These are phyloP conservation scores for Centrapalus pauciflorus DNA, from an alignment of 129 eudicot species.

Conservation along the genomic window DNA sequence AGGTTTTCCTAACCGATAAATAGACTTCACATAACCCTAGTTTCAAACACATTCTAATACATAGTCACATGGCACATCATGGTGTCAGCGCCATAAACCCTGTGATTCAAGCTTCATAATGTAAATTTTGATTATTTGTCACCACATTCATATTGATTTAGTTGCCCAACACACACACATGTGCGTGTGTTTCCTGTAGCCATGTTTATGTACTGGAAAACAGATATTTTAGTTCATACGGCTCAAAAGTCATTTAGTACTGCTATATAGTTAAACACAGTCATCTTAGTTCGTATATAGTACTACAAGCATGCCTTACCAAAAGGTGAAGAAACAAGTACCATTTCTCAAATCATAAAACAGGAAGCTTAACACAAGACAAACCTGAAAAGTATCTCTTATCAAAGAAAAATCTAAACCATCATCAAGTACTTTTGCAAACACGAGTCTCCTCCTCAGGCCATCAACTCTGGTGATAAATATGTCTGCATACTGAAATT, in stretches of 20 bases:
- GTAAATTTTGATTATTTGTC: too few relatives aligned
- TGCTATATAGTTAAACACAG: neutral
- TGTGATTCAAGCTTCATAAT: too few relatives aligned
- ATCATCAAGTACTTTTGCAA: constrained; percentile 44
- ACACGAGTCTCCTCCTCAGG: constrained; percentile 61
- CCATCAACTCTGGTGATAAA: constrained; percentile 94
- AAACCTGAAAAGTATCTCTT: constrained; percentile 83
- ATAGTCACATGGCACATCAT: too few relatives aligned
- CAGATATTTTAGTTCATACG: neutral
- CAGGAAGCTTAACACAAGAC: constrained; percentile 10
- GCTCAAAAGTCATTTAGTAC: too few relatives aligned
- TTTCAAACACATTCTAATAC: too few relatives aligned
- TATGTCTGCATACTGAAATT: constrained; percentile 78
- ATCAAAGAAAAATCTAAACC: constrained; percentile 45
- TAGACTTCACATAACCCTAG: too few relatives aligned
- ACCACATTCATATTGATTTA: too few relatives aligned
- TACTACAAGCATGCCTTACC: neutral
- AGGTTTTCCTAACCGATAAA: too few relatives aligned
- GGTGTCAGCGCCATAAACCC: too few relatives aligned
- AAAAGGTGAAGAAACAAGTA: constrained; percentile 6
- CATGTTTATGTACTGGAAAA: neutral
- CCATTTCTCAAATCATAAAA: neutral
- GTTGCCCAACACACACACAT: too few relatives aligned
- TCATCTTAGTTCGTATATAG: neutral
- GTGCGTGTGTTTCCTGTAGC: too few relatives aligned